These are phyloP conservation scores for Xylariaceae sp. DNA, from an alignment of 2,329 filamentous ascomycete species.

Conservation along the genomic window DNA sequence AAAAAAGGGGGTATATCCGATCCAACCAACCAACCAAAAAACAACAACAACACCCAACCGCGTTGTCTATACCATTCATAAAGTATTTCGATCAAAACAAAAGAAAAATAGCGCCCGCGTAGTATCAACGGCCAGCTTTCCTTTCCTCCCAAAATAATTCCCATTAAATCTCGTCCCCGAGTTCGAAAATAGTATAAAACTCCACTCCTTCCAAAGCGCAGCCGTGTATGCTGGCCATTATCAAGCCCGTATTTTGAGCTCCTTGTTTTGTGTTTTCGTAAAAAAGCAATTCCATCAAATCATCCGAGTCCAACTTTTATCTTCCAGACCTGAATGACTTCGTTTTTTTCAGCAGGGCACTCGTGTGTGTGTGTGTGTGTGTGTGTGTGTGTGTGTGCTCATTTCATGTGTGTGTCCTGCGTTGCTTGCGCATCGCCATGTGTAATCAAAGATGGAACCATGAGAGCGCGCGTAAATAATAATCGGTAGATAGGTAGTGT, in stretches of 20 bases:
- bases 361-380: slow-evolving; percentile 3
- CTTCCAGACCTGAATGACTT: slow-evolving; percentile 13
- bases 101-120: slow-evolving; percentile 13
- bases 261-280: background rate
- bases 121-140: background rate
- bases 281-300: slow-evolving; percentile 6
- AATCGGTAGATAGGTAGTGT: slow-evolving; percentile 1
- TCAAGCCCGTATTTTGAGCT: background rate
- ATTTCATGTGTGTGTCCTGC: slow-evolving; percentile 13
- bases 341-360: slow-evolving; percentile 3
- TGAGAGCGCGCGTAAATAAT: background rate
- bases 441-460: slow-evolving; percentile 6
- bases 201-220: background rate
- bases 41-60: background rate
- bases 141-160: background rate
- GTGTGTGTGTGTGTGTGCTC: slow-evolving; percentile 3
- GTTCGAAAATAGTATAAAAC: background rate
- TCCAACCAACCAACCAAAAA: slow-evolving; percentile 16
- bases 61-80: slow-evolving; percentile 18
- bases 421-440: slow-evolving; percentile 18
- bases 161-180: slow-evolving; percentile 11
- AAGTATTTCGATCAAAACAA: slow-evolving; percentile 1
- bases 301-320: slow-evolving; percentile 18
- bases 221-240: background rate
- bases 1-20: slow-evolving; percentile 21